Evolutionary conservation across 345 rosid genomes (phyloP).

Genomic region (Syzygium oleosum): DNA sequence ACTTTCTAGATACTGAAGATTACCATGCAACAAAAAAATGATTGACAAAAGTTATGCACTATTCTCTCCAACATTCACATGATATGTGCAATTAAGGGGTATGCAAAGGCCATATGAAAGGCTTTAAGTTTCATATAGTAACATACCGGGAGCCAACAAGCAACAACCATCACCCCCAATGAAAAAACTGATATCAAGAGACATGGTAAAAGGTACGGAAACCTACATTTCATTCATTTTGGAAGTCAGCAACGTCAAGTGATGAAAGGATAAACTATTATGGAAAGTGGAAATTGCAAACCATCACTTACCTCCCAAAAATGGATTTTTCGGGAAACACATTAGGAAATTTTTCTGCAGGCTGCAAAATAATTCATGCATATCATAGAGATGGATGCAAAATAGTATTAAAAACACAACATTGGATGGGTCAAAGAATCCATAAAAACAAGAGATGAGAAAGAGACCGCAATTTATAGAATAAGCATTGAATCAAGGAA

Average conservation of each 20-base stretch:
- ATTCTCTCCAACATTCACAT: background rate
- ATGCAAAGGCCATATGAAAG: background rate
- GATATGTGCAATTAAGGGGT: background rate
- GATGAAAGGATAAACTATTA: background rate
- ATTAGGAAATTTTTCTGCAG: constrained; percentile 58
- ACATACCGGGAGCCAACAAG: constrained; percentile 62
- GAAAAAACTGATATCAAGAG: constrained; percentile 57
- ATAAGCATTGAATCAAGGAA: background rate
- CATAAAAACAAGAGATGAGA: background rate
- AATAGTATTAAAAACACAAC: background rate
- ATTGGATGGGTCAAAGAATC: background rate
- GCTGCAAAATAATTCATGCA: constrained; percentile 23
- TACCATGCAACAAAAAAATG: background rate
- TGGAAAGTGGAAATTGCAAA: background rate
- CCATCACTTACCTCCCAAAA: constrained; percentile 48
- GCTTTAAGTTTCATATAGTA: background rate
- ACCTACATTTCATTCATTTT: constrained; percentile 28
- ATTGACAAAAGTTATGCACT: background rate
- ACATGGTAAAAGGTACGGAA: constrained; percentile 78
- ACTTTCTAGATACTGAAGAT: background rate
- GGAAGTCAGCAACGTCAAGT: constrained; percentile 1
- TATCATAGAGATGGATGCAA: background rate
- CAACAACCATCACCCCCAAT: constrained; percentile 25
- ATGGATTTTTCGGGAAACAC: constrained; percentile 42
- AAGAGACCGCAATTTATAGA: background rate